These are phyloP conservation scores for Dysphania ambrosioides DNA, from an alignment of 148 eudicot species.

Conservation along the genomic window DNA sequence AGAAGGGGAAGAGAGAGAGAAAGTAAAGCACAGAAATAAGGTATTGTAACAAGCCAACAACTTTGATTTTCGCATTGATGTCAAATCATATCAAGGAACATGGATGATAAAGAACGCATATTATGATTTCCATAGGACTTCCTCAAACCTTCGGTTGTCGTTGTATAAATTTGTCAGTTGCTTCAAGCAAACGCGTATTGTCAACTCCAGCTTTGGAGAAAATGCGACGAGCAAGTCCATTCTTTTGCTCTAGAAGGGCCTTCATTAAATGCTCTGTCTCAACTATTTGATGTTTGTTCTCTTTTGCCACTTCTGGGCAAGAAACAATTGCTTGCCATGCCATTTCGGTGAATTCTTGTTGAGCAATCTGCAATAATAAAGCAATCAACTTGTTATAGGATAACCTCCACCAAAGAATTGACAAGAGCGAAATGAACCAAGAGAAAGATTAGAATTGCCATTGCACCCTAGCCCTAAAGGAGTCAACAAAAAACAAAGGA, in stretches of 20 bases:
- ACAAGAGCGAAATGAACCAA: background rate
- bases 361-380: conserved; percentile 56
- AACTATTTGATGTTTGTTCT: conserved; percentile 91
- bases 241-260: conserved; percentile 89
- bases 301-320: conserved; percentile 89
- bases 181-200: conserved; percentile 88
- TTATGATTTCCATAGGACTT: background rate
- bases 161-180: conserved; percentile 79
- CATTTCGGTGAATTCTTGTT: conserved; percentile 91
- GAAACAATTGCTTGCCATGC: conserved; percentile 98
- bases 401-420: conserved; percentile 1
- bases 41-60: background rate
- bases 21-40: background rate
- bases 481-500: background rate
- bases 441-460: background rate
- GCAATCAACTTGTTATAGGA: background rate
- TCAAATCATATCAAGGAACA: background rate
- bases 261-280: conserved; percentile 96
- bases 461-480: background rate
- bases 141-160: conserved; percentile 83
- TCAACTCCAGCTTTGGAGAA: conserved; percentile 89
- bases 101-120: background rate
- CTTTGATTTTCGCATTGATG: background rate
- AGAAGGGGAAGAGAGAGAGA: background rate
- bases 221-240: conserved; percentile 96